These are phyloP conservation scores for Neurospora sp. DNA, from an alignment of 495 filamentous ascomycete genomes.

Conservation along the genomic window DNA sequence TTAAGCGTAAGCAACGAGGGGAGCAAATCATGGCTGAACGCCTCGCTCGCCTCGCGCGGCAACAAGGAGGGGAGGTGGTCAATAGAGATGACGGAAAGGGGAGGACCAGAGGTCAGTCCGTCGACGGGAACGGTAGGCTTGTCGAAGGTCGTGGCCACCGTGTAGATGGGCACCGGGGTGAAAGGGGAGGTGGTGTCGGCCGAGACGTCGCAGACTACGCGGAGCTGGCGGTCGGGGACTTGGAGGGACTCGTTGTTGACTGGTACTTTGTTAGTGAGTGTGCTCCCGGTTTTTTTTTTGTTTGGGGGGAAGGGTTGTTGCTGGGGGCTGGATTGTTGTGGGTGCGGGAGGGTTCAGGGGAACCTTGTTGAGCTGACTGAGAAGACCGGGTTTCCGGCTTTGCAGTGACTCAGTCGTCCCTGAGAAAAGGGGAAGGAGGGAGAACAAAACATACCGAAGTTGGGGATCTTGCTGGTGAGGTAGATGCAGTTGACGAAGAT, in stretches of 20 bases:
- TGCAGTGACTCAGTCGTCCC: background rate
- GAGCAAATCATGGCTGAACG: constrained; percentile 70
- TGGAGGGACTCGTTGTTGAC: constrained; percentile 61
- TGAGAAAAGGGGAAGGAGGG: background rate
- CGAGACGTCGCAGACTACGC: constrained; percentile 82
- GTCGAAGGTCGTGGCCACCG: constrained; percentile 69
- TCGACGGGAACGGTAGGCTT: constrained; percentile 72
- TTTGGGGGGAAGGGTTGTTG: background rate
- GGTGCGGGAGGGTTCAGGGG: background rate
- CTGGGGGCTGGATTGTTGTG: background rate
- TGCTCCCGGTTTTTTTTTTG: background rate
- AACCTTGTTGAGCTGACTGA: background rate
- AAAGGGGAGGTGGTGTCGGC: constrained; percentile 49
- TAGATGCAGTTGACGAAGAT: constrained; percentile 96
- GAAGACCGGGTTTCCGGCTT: background rate
- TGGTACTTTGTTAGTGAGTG: background rate
- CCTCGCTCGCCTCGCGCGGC: constrained; percentile 76
- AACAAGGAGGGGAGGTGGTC: constrained; percentile 85
- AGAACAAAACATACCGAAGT: constrained; percentile 16
- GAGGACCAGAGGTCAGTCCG: constrained; percentile 43
- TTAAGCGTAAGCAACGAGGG: constrained; percentile 72
- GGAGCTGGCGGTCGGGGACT: constrained; percentile 58
- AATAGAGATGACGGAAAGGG: constrained; percentile 71
- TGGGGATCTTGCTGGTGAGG: constrained; percentile 41
- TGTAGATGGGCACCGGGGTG: constrained; percentile 71